Base-by-base conservation (phyloP, 345 rosid species). In the Kernera saxatilis region DNA sequence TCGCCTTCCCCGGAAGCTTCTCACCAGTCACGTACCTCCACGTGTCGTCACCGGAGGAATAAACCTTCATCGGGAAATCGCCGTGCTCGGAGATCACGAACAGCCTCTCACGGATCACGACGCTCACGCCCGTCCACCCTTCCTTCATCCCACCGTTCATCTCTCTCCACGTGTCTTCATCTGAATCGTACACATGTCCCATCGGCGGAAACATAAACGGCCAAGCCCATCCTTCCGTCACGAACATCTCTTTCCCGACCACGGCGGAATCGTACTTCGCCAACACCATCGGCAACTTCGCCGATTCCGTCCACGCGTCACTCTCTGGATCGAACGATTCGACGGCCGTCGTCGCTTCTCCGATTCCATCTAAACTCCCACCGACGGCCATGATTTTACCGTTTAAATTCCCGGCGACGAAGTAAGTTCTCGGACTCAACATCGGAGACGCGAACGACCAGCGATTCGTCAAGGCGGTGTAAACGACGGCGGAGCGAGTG, bases 181-280 rank as follows among this genome's bases (percentile, higher is more conserved):
- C 75, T 0, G 72, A 53, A 7, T 83, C 86, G 71, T 87, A 90
- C 40, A 84, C 84, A 23, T 69, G 77, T 12, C 85, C 96, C 12
- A 83, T 79, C 4, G 93, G 96, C 3, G 88, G 72, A 27, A 81
- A 82, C 67, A 67, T 57, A 55, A 90, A 90, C 3, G 96, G 96
- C 96, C 96, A 90, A 30, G 84, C 82, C 93, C 96, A 90, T 4
- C 96, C 96, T 41, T 90, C 93, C 4, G 93, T 86, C 32, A 87
- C 85, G 19, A 79, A 80, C 82, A 87, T 60, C 75, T 59, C 76
- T 18, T 52, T 51, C 17, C 84, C 83, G 2, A 86, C 15, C 77
- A 86, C 88, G 5, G 91, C 89, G 0, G 96, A 84, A 57, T 90
- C 93, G 74, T 90, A 90, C 82, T 80, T 78, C 3, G 83, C 83